Evolutionary conservation across 2,329 filamentous ascomycete species (phyloP).

Genomic region (Talaromyces funiculosus): DNA sequence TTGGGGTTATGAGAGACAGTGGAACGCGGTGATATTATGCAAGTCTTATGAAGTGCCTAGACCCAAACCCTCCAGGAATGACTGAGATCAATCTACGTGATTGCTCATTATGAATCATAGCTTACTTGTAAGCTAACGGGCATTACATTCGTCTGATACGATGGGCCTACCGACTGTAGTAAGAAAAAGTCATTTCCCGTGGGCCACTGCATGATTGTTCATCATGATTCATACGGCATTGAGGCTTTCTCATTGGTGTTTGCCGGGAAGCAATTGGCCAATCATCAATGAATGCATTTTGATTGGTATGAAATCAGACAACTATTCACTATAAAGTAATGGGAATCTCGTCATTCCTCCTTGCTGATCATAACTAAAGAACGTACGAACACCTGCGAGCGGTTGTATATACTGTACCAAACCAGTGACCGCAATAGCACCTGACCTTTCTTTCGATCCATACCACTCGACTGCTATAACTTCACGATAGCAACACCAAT

Average conservation of each 20-base stretch:
- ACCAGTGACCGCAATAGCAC: neutral
- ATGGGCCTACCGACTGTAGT: neutral
- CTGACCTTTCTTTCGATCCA: neutral
- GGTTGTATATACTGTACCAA: neutral
- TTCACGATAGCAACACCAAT: neutral
- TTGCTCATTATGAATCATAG: neutral
- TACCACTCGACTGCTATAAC: neutral
- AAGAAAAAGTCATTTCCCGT: neutral
- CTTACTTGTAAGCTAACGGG: neutral
- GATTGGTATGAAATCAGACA: neutral
- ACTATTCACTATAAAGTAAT: neutral
- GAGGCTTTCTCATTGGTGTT: neutral
- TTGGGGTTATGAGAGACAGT: neutral
- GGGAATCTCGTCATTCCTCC: neutral
- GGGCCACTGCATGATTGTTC: neutral
- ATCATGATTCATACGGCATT: conserved; percentile 10
- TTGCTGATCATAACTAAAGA: neutral
- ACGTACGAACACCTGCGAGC: neutral
- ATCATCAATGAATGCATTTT: neutral
- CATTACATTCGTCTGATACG: neutral
- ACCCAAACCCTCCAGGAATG: no score
- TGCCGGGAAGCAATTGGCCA: neutral
- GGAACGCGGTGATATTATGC: neutral
- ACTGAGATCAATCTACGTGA: neutral
- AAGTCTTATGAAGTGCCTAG: no score